Percentiles rank a stretch among this genome's conserved stretches.
These are phyloP conservation scores for Ustilago sp. DNA, from an alignment of 1,284 basidiomycete species.

Conservation along the genomic window DNA sequence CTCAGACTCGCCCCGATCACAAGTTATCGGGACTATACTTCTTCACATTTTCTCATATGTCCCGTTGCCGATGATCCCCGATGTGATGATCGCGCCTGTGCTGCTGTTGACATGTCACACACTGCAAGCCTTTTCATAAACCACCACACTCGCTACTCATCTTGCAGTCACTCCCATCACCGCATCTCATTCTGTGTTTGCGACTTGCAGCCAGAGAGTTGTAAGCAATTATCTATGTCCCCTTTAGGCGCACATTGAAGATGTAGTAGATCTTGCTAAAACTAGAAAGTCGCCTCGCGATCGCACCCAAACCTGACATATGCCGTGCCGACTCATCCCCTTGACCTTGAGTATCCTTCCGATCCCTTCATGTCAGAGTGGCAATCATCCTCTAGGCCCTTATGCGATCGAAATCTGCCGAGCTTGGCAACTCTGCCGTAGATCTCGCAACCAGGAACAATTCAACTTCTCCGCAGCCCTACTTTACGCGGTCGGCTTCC, in stretches of 20 bases:
- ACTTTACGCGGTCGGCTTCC: not conserved
- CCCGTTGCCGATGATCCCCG: not conserved
- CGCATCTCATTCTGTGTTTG: not conserved
- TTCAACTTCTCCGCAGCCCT: conserved; percentile 17
- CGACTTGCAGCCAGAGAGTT: not conserved
- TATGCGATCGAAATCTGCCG: not conserved
- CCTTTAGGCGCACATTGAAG: not conserved
- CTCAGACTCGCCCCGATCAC: no score
- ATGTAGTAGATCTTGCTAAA: conserved; percentile 25
- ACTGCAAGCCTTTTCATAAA: not conserved
- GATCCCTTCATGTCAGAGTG: not conserved
- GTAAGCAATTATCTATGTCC: not conserved
- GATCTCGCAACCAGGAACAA: not conserved
- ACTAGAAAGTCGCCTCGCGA: conserved; percentile 8
- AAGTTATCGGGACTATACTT: no score
- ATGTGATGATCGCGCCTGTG: not conserved
- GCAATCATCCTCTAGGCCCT: not conserved
- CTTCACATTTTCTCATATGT: not conserved
- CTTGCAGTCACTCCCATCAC: not conserved
- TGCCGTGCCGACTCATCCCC: not conserved
- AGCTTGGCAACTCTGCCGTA: conserved; percentile 8
- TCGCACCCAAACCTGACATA: not conserved
- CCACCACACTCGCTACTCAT: not conserved
- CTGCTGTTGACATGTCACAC: conserved; percentile 34
- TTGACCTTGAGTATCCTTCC: not conserved